These are phyloP conservation scores for Acer campestre DNA, from an alignment of 345 rosid genomes.

Conservation along the genomic window DNA sequence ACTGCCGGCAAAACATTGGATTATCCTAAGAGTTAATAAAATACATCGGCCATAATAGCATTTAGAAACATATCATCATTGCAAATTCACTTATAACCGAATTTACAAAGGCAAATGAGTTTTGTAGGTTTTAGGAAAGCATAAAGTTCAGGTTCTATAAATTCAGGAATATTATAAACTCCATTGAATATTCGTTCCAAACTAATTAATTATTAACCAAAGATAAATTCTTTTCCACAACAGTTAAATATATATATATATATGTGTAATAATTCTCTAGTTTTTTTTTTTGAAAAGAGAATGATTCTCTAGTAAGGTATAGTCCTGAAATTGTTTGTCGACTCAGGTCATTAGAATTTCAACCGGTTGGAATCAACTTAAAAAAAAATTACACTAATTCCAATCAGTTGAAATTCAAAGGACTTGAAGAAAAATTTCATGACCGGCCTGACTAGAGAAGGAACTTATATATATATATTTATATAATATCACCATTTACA, in stretches of 20 bases:
- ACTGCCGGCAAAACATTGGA: not conserved
- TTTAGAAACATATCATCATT: not conserved
- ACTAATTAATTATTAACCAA: not conserved
- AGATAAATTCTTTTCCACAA: not conserved
- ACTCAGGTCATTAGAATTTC: too few relatives aligned
- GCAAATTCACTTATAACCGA: not conserved
- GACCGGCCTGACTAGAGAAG: too few relatives aligned
- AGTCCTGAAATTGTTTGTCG: too few relatives aligned
- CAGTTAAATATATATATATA: not conserved
- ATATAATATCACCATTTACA: not conserved
- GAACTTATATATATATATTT: too few relatives aligned
- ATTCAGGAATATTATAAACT: not conserved
- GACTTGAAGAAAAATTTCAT: too few relatives aligned
- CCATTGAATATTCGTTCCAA: not conserved
- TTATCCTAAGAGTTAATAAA: not conserved
- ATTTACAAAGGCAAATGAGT: not conserved
- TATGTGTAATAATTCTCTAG: too few relatives aligned
- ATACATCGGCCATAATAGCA: not conserved
- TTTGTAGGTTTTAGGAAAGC: not conserved
- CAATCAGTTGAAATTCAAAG: too few relatives aligned
- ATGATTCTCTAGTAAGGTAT: too few relatives aligned
- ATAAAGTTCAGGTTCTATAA: not conserved
- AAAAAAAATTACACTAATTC: too few relatives aligned
- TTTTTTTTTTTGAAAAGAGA: too few relatives aligned
- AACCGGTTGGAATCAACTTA: too few relatives aligned